Conservation (phyloP, 129 eudicot genomes). For the Scalesia atractyloides region DNA sequence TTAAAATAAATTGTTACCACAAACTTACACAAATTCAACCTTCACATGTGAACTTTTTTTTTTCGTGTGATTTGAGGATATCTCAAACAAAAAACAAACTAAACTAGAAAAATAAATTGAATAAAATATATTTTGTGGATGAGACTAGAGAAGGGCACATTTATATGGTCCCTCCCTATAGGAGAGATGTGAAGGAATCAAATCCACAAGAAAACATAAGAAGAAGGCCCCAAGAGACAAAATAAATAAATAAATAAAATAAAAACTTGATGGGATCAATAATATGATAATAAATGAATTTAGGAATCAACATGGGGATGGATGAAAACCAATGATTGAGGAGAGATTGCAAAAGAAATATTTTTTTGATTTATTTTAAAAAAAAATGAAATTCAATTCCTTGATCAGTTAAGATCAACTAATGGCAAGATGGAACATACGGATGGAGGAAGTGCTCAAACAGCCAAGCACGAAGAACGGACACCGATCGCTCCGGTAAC, state of each 20-base stretch:
- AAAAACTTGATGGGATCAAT: slow-evolving; percentile 20
- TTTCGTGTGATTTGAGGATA: neutral
- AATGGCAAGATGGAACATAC: slow-evolving; percentile 33
- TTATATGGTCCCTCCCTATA: slow-evolving; percentile 52
- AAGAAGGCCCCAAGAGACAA: slow-evolving; percentile 36
- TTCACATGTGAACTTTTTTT: neutral
- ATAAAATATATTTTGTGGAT: slow-evolving; percentile 29
- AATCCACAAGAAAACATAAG: slow-evolving; percentile 60
- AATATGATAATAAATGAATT: slow-evolving; percentile 39
- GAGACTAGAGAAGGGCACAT: slow-evolving; percentile 39
- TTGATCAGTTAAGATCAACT: neutral
- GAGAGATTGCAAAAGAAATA: slow-evolving; percentile 13
- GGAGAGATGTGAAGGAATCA: slow-evolving; percentile 50
- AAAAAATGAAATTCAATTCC: slow-evolving; percentile 1
- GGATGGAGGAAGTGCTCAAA: slow-evolving; percentile 99
- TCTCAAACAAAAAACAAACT: slow-evolving; percentile 15
- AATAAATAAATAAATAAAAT: slow-evolving; percentile 16
- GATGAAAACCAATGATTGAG: slow-evolving; percentile 44
- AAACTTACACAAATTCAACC: neutral
- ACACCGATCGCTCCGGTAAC: slow-evolving; percentile 87
- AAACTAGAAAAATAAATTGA: slow-evolving; percentile 8
- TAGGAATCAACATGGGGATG: slow-evolving; percentile 50
- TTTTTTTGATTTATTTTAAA: neutral
- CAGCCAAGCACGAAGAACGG: slow-evolving; percentile 98
- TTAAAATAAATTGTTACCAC: neutral